A percentile compares a stretch with the other conserved stretches of the same genome.
These are phyloP conservation scores for Solanum lycopersicoides DNA, from an alignment of 257 asterid species.

Conservation along the genomic window DNA sequence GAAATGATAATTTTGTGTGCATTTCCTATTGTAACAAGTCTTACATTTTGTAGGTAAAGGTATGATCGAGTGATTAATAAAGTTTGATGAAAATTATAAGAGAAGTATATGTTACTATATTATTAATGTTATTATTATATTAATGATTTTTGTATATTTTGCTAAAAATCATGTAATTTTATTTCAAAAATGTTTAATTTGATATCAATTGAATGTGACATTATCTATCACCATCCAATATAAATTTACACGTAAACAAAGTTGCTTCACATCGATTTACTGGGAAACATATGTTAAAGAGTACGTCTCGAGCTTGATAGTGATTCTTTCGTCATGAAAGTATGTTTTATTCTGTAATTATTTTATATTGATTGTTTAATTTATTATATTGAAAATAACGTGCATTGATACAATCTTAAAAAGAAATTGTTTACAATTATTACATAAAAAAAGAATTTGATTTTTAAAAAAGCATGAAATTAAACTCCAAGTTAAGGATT, in stretches of 20 bases:
- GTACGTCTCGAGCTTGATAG: neutral
- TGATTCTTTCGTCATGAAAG: neutral
- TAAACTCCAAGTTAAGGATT: neutral
- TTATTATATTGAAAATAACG: neutral
- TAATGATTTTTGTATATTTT: no score
- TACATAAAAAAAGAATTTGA: no score
- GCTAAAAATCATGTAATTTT: neutral
- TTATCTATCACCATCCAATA: neutral
- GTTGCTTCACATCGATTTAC: neutral
- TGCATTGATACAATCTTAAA: neutral
- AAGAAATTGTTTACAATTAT: no score
- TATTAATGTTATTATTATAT: no score
- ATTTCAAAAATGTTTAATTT: no score
- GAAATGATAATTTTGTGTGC: neutral
- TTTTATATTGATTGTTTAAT: neutral
- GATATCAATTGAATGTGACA: neutral
- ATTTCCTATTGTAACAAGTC: neutral
- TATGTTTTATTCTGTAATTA: no score
- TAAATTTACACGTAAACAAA: neutral
- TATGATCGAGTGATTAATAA: neutral
- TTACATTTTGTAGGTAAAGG: neutral
- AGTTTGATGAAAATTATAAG: neutral
- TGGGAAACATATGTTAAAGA: neutral
- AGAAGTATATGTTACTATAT: no score
- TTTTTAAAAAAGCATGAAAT: no score